Conservation (phyloP, 805 yeast genomes). For the Huiozyma sinensis region DNA sequence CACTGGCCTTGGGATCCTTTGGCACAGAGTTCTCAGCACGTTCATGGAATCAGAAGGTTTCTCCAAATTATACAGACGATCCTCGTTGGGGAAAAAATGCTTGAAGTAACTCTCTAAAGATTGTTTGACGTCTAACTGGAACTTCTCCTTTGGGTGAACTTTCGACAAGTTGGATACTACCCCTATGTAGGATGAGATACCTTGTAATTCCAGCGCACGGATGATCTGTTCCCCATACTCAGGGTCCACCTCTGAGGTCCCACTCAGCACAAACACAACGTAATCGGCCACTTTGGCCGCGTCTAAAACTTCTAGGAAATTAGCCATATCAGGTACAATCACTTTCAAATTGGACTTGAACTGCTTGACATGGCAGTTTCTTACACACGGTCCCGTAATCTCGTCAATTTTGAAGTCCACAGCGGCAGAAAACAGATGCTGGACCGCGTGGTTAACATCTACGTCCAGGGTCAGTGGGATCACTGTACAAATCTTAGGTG, state of each 20-base stretch:
- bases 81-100: conserved; percentile 75
- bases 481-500: conserved; percentile 73
- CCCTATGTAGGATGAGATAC: conserved; percentile 73
- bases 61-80: conserved; percentile 65
- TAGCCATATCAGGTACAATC: conserved; percentile 58
- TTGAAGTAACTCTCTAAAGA: conserved; percentile 55
- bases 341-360: conserved; percentile 67
- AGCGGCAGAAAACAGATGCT: conserved; percentile 34
- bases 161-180: conserved; percentile 64
- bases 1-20: conserved; percentile 73
- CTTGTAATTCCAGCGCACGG: conserved; percentile 84
- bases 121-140: conserved; percentile 58
- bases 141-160: conserved; percentile 61
- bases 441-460: conserved; percentile 43
- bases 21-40: conserved; percentile 67
- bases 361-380: conserved; percentile 42
- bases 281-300: conserved; percentile 84
- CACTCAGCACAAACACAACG: conserved; percentile 83
- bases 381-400: conserved; percentile 28
- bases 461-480: conserved; percentile 72
- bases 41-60: conserved; percentile 57
- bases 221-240: conserved; percentile 80
- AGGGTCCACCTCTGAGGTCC: conserved; percentile 68
- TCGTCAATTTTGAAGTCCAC: conserved; percentile 29
- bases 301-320: conserved; percentile 65